Evolutionary conservation across 441 rosid genomes (phyloP), one percentile per base, ranked within the genome.

Genomic region (Eruca vesicaria): DNA sequence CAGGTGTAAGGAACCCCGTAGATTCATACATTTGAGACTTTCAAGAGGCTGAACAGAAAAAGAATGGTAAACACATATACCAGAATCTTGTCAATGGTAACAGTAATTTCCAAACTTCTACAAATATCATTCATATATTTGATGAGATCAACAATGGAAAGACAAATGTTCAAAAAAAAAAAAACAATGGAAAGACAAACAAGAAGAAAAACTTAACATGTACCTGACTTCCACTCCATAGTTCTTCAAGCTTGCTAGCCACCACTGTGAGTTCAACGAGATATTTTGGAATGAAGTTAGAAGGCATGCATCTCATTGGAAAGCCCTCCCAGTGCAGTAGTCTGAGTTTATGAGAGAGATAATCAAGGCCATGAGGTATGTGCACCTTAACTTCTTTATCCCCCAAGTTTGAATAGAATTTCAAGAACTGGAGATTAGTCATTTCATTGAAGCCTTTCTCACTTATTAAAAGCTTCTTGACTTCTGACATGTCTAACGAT

Each of bases 221-320:
- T 77, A 82, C 85, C 82, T 78, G 68, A 18, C 0, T 16, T 62
- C 67, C 78, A 29, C 38, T 38, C 82, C 80, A 83, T 11, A 78
- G 69, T 50, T 33, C 26, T 43, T 58, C 41, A 11, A 79, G 63
- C 12, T 66, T 29, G 71, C 83, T 79, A 10, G 16, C 19, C 6
- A 26, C 57, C 78, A 82, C 4, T 16, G 32, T 52, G 33, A 76
- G 70, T 15, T 73, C 62, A 19, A 75, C 62, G 23, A 73, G 73
- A 19, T n/a, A 3, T 0, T 21, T 12, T 7, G 64, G 77, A 0
- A 8, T 3, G 32, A 80, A 63, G 2, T 31, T 9, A 12, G 11
- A n/a, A 38, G 83, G 80, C 38, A 81, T 28, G 11, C 33, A 48
- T 15, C 16, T 63, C 48, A 69, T 43, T 3, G 83, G 81, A 3